Conservation (phyloP, 176 grass and related monocot genomes). For the Aechmea fasciata region DNA sequence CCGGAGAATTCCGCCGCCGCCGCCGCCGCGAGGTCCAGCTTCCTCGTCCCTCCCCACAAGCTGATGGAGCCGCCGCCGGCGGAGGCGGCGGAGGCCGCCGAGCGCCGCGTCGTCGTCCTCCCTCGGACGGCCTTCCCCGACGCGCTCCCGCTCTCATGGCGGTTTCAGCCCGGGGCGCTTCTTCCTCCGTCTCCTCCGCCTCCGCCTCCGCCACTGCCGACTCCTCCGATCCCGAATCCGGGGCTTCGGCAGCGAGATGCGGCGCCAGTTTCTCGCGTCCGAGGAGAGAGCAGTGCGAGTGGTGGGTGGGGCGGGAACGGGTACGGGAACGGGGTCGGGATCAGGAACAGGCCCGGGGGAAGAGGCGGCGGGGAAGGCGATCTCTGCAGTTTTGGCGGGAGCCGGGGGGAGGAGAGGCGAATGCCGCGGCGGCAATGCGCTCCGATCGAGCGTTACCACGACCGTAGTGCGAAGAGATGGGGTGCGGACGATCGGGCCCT, state of each 20-base stretch:
- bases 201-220: background rate
- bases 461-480: background rate
- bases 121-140: constrained; percentile 11
- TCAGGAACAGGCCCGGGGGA: background rate
- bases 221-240: background rate
- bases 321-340: background rate
- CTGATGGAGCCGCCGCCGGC: constrained; percentile 14
- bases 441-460: background rate
- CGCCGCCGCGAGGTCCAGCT: too few relatives aligned
- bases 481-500: background rate
- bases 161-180: constrained; percentile 11
- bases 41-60: too few relatives aligned
- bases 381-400: too few relatives aligned
- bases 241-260: background rate
- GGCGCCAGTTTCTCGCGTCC: background rate
- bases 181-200: background rate
- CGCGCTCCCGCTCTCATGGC: background rate
- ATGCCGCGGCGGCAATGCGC: background rate
- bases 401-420: too few relatives aligned
- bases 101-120: background rate
- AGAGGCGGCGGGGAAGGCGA: background rate
- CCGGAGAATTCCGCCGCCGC: too few relatives aligned
- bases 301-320: background rate
- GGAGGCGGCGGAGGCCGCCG: background rate
- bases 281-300: constrained; percentile 4